Base-by-base conservation (phyloP, 2,329 filamentous ascomycete species). In the Elsinoe ampelina region DNA sequence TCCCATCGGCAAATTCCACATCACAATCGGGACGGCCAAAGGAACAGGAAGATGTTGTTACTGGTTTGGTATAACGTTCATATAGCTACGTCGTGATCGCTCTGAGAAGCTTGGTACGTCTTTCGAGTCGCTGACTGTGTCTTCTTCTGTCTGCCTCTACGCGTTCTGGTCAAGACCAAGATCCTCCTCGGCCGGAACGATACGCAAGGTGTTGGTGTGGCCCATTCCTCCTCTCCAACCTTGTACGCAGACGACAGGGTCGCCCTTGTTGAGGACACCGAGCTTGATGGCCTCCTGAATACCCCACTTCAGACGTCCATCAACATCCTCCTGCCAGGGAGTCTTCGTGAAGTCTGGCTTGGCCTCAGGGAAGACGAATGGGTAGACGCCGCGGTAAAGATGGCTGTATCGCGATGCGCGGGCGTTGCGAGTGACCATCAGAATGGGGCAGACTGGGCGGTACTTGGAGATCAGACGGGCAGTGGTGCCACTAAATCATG, bases 321-420 rank as follows among this genome's bases (percentile, higher is more conserved):
- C 93, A 66, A 98, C 93, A 75, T 98, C 92, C 79, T 97, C 90
- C 78, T 98, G 93, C 93, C 93, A 98, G 76, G 95, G 91, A 68
- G 86, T 83, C 74, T 86, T 82, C 72, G 80, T 82, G 76, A 97
- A 98, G 78, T 98, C 89, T 66, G 93, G 93, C 84, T 97, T 97
- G 67, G 78, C 75, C 78, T 95, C 87, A 55, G 86, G 82, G 81
- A 96, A 97, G 68, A 87, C 80, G 86, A 98, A 98, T 58, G 93
- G 93, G 72, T 96, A 98, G 61, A 98, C 92, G 66, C 93, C 93
- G 70, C 93, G 92, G 79, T 96, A 97, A 72, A 98, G 76, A 74
- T 98, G 93, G 64, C 84, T 87, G 75, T 93, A 97, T 64, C 93
- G 82, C 59, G 90, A 87, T 54, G 93, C 89, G 63, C 81, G 83